A percentile compares a stretch with the other conserved stretches of the same genome.
phyloP scores from a whole-genome alignment of 352 stramenopile species.

The Phytophthora pistaciae region DNA sequence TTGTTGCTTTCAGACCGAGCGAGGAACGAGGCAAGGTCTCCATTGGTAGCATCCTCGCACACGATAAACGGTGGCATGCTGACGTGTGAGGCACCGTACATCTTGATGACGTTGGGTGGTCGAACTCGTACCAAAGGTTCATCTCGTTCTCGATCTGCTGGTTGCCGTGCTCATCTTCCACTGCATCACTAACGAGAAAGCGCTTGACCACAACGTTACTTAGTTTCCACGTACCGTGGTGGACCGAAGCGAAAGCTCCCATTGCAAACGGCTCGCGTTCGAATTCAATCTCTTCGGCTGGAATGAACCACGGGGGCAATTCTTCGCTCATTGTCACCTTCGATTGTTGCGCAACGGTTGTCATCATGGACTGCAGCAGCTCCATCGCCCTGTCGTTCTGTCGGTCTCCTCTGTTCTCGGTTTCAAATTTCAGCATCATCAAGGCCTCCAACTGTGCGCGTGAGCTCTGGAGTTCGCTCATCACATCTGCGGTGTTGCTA shows the following conservation, averaged over 20 bases:
- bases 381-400: background rate
- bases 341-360: background rate
- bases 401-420: background rate
- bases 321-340: background rate
- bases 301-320: constrained; percentile 24
- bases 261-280: constrained; percentile 15
- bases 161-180: background rate
- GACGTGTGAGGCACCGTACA: constrained; percentile 43
- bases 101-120: constrained; percentile 46
- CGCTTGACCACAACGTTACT: constrained; percentile 45
- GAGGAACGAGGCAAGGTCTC: constrained; percentile 24
- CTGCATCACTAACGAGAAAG: constrained; percentile 14
- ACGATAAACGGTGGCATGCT: constrained; percentile 34
- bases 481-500: background rate
- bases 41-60: constrained; percentile 29
- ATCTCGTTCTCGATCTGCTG: constrained; percentile 32
- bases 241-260: constrained; percentile 26
- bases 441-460: constrained; percentile 1
- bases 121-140: constrained; percentile 27
- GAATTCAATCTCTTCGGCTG: constrained; percentile 23
- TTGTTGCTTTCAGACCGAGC: constrained; percentile 10
- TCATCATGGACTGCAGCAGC: constrained; percentile 7
- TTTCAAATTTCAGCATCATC: constrained; percentile 17
- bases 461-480: constrained; percentile 7
- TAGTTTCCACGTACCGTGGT: constrained; percentile 26